These are phyloP conservation scores for Polygonum maritimum DNA, from an alignment of 148 eudicot genomes.

Conservation along the genomic window DNA sequence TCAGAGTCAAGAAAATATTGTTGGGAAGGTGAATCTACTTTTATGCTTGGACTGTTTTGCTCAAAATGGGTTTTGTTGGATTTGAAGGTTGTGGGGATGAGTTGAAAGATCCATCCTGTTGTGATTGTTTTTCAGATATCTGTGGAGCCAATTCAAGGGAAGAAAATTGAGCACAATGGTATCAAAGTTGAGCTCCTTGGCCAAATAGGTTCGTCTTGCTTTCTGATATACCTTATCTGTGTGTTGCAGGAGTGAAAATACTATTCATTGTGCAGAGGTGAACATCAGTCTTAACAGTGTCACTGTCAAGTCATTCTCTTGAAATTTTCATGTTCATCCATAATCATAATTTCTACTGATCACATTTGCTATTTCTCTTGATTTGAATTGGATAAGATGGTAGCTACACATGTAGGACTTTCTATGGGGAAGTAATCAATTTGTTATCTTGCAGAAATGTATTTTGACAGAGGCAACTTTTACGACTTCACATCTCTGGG, in stretches of 20 bases:
- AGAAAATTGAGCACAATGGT: conserved; percentile 96
- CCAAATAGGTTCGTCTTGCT: conserved; percentile 61
- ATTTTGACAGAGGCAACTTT: conserved; percentile 75
- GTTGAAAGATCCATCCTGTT: not conserved
- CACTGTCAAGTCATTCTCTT: not conserved
- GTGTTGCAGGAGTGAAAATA: not conserved
- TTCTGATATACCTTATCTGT: not conserved
- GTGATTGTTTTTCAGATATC: conserved; percentile 48
- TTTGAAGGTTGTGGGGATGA: not conserved
- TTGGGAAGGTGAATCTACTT: conserved; percentile 59
- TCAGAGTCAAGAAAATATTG: conserved; percentile 86
- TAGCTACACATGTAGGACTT: not conserved
- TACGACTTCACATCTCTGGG: conserved; percentile 93
- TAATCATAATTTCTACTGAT: not conserved
- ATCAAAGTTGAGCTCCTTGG: conserved; percentile 97
- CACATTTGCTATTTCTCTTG: not conserved
- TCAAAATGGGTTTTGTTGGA: not conserved
- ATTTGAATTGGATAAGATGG: no score
- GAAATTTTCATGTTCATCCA: not conserved
- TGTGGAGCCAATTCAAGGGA: conserved; percentile 85
- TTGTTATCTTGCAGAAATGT: conserved; percentile 65
- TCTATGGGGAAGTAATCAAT: not conserved
- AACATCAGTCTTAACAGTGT: not conserved
- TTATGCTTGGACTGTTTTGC: not conserved
- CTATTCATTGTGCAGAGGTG: not conserved